These are phyloP conservation scores for Trichosanthes truncata DNA, from an alignment of 306 rosid species.

Conservation along the genomic window DNA sequence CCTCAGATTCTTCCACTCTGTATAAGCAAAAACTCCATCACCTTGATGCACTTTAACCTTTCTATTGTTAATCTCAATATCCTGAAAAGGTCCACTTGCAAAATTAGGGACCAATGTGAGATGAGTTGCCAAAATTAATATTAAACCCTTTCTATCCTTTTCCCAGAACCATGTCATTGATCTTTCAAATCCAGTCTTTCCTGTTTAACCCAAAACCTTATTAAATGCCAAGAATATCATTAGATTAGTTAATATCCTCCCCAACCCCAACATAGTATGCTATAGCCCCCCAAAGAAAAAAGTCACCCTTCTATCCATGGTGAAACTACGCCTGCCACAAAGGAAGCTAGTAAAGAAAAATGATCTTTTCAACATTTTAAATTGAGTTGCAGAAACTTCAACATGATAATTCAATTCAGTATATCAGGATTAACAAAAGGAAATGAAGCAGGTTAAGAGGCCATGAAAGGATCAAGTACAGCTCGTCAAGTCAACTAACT, in stretches of 20 bases:
- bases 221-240: not conserved
- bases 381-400: not conserved
- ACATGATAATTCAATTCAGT: not conserved
- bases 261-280: not conserved
- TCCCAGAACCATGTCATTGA: not conserved
- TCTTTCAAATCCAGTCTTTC: not conserved
- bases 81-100: conserved; percentile 32
- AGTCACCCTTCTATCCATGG: not conserved
- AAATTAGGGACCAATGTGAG: not conserved
- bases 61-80: conserved; percentile 71
- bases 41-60: conserved; percentile 54
- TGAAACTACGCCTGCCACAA: not conserved
- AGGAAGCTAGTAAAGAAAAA: not conserved
- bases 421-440: not conserved
- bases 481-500: not conserved
- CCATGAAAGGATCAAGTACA: not conserved
- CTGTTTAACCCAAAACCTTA: not conserved
- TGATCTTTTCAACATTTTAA: not conserved
- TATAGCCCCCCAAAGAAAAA: not conserved
- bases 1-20: conserved; percentile 71
- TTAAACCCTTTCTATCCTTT: not conserved
- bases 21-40: conserved; percentile 46
- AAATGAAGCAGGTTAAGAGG: not conserved
- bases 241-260: not conserved
- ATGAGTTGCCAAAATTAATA: not conserved